phyloP scores from a whole-genome alignment of 768 basidiomycete species.

The Lyophyllum shimeji region DNA sequence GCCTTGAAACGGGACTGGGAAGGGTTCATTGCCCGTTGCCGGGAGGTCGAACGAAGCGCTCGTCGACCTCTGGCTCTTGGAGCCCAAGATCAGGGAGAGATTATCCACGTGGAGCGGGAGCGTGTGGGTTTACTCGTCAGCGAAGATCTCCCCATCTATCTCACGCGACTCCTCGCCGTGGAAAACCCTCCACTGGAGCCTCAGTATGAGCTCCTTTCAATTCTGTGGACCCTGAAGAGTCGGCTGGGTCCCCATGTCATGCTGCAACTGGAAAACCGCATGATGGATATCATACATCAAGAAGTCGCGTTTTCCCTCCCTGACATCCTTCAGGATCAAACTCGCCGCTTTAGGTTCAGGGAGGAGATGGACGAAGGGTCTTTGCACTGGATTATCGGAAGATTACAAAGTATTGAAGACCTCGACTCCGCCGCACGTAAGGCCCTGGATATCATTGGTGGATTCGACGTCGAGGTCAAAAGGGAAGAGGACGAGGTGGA shows the following conservation, averaged over 20 bases:
- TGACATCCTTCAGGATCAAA: constrained; percentile 72
- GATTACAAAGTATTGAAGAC: constrained; percentile 56
- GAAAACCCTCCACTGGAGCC: constrained; percentile 43
- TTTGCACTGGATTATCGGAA: constrained; percentile 59
- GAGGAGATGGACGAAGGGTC: constrained; percentile 60
- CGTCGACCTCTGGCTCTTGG: constrained; percentile 78
- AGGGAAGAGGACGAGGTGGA: constrained; percentile 73
- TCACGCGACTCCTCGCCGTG: constrained; percentile 49
- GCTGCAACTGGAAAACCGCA: constrained; percentile 54
- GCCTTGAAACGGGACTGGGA: constrained; percentile 93
- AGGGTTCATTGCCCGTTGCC: constrained; percentile 88
- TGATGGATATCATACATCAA: constrained; percentile 68
- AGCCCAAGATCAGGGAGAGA: constrained; percentile 38
- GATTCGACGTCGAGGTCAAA: constrained; percentile 71
- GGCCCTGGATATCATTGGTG: constrained; percentile 69
- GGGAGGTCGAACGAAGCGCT: constrained; percentile 85
- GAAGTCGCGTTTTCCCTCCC: constrained; percentile 76
- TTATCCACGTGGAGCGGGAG: constrained; percentile 76
- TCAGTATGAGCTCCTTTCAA: constrained; percentile 56
- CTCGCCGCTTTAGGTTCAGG: constrained; percentile 48
- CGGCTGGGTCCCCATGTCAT: constrained; percentile 60
- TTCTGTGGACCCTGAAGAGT: constrained; percentile 61
- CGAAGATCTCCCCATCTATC: constrained; percentile 66
- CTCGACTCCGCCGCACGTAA: constrained; percentile 54
- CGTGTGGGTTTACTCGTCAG: constrained; percentile 61